A percentile compares a stretch with the other conserved stretches of the same genome.
Evolutionary conservation across 257 asterid genomes (phyloP).

Genomic region (Avicennia marina): DNA sequence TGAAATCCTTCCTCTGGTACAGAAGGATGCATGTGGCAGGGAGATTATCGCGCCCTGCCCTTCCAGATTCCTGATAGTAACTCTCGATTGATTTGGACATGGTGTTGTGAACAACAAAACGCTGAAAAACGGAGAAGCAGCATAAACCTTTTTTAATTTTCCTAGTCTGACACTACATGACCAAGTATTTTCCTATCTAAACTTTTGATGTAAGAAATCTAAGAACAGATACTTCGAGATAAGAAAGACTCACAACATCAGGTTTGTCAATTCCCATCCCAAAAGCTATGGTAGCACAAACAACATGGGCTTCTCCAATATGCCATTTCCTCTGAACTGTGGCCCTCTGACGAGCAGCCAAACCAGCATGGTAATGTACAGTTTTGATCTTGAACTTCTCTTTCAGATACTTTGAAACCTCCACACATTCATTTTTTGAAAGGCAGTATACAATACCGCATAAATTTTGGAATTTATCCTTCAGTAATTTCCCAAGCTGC

Average conservation of each 20-base stretch:
- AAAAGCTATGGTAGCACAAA: constrained; percentile 98
- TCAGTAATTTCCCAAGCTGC: constrained; percentile 77
- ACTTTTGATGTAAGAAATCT: too few relatives aligned
- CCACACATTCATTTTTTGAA: constrained; percentile 84
- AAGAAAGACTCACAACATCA: constrained; percentile 75
- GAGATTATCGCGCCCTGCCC: constrained; percentile 87
- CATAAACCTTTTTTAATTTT: neutral
- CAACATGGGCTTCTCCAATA: constrained; percentile 76
- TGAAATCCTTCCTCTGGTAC: constrained; percentile 93
- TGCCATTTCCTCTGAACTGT: constrained; percentile 89
- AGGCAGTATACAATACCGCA: constrained; percentile 97
- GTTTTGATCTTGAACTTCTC: constrained; percentile 79
- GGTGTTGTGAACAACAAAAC: constrained; percentile 89
- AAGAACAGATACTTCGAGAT: neutral
- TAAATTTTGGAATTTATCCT: constrained; percentile 53
- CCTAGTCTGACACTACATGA: too few relatives aligned
- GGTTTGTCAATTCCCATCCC: constrained; percentile 99
- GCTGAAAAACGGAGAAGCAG: constrained; percentile 43
- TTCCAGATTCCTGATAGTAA: constrained; percentile 98
- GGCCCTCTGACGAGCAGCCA: constrained; percentile 85
- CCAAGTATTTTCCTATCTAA: too few relatives aligned
- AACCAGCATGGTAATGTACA: constrained; percentile 87
- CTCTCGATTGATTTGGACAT: constrained; percentile 96
- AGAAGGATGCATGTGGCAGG: constrained; percentile 68
- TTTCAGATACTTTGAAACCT: constrained; percentile 72